A percentile compares a stretch with the other conserved stretches of the same genome.
Conservation (phyloP, 2,329 filamentous ascomycete genomes). For the Hymenoscyphus repandus region DNA sequence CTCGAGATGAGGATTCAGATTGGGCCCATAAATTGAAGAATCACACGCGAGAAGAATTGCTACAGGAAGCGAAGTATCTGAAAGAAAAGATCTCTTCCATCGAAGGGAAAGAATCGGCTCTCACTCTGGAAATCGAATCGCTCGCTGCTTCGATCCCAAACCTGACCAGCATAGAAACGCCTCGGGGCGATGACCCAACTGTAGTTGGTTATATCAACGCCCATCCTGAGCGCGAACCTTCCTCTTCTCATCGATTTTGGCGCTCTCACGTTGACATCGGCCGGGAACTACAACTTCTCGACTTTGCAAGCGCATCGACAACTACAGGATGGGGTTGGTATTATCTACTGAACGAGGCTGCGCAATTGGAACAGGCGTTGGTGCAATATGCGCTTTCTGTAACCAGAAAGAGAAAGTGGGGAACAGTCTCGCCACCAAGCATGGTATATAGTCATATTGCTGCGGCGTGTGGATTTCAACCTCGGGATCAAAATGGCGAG, state of each 20-base stretch:
- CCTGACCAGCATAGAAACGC: constrained; percentile 72
- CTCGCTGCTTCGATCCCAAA: constrained; percentile 82
- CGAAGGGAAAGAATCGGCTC: constrained; percentile 54
- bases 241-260: constrained; percentile 40
- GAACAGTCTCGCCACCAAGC: constrained; percentile 74
- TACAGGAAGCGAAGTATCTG: constrained; percentile 58
- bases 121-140: constrained; percentile 61
- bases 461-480: constrained; percentile 88
- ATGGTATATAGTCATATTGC: constrained; percentile 91
- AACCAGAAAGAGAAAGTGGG: constrained; percentile 71
- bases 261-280: constrained; percentile 85
- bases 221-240: constrained; percentile 43
- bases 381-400: constrained; percentile 77
- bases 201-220: constrained; percentile 77
- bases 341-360: constrained; percentile 86
- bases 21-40: constrained; percentile 17
- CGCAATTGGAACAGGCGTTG: constrained; percentile 90
- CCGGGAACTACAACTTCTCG: constrained; percentile 77
- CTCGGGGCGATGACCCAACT: constrained; percentile 58
- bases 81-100: constrained; percentile 58
- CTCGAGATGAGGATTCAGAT: constrained; percentile 36
- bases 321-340: constrained; percentile 97
- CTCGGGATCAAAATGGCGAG: constrained; percentile 83
- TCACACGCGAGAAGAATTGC: constrained; percentile 45
- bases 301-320: constrained; percentile 77